Conservation (phyloP, 257 asterid species). For the Gentiana dahurica region DNA sequence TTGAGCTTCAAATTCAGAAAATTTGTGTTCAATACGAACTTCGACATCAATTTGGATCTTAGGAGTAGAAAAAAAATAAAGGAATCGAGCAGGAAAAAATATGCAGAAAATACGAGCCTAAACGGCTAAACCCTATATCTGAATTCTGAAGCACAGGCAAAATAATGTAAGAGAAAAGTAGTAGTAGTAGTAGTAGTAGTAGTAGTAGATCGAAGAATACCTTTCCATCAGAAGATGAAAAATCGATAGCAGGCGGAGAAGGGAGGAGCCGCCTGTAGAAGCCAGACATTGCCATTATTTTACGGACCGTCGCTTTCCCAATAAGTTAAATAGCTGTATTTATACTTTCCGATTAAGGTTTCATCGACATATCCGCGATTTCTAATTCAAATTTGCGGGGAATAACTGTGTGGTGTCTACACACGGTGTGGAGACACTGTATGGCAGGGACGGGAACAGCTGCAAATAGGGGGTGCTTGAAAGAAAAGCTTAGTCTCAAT, state of each 20-base stretch:
- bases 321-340: no score
- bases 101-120: neutral
- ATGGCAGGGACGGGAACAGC: no score
- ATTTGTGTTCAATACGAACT: no score
- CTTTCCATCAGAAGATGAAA: constrained; percentile 88
- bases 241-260: constrained; percentile 84
- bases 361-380: no score
- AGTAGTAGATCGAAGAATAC: constrained; percentile 19
- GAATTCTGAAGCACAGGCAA: neutral
- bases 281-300: constrained; percentile 67
- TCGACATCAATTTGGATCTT: no score
- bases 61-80: no score
- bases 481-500: no score
- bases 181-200: neutral
- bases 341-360: no score
- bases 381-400: no score
- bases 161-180: neutral
- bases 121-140: neutral
- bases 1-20: neutral
- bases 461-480: no score
- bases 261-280: constrained; percentile 81
- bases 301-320: constrained; percentile 53
- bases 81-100: neutral
- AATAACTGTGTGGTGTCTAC: no score
- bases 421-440: no score